Evolutionary conservation across 2,329 filamentous ascomycete species (phyloP), one percentile per base, ranked within the genome.

Genomic region (Botrytis tulipae): DNA sequence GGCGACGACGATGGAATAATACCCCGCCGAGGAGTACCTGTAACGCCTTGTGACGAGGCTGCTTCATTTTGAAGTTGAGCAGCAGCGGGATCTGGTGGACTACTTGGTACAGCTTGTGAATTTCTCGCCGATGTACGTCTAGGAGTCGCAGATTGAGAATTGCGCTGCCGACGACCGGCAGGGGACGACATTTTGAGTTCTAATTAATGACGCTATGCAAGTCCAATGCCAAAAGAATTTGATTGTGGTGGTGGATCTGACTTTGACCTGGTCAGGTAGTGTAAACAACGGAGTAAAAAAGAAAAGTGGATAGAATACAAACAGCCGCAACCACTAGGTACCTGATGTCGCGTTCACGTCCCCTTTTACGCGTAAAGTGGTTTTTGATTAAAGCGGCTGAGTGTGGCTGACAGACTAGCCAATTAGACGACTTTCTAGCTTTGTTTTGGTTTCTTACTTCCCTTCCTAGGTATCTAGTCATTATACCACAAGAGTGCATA

Each of bases 1-100:
- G 95, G 95, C 74, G 94, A 97, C 6, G 94, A 96, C 4, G 93
- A 95, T 75, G 91, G 85, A 77, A 87, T 85, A 35, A 86, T 83
- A 78, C 84, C 83, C 29, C 82, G 82, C 69, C 85, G 85, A 75
- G 87, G 87, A 70, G 86, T 87, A 61, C 80, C 81, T 79, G 54
- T 37, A 14, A 7, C 72, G 74, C 73, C 74, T 70, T 80, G 79
- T 14, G 80, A 81, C 10, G 78, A 80, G 62, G 80, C 80, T 68
- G 80, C 80, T 74, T 82, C 80, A 73, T 73, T 78, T n/a, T 81
- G 80, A 65, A 82, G 77, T 72, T 82, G 81, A 25, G 79, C 79
- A 29, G 79, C 80, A 20, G 81, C 79, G 32, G 79, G 76, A 74
- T 81, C 63, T 73, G 81, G 80, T 75, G 86, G 86, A 78, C 84